These are phyloP conservation scores for Ceratocystis colombiana DNA, from an alignment of 2,329 filamentous ascomycete genomes.

Conservation along the genomic window DNA sequence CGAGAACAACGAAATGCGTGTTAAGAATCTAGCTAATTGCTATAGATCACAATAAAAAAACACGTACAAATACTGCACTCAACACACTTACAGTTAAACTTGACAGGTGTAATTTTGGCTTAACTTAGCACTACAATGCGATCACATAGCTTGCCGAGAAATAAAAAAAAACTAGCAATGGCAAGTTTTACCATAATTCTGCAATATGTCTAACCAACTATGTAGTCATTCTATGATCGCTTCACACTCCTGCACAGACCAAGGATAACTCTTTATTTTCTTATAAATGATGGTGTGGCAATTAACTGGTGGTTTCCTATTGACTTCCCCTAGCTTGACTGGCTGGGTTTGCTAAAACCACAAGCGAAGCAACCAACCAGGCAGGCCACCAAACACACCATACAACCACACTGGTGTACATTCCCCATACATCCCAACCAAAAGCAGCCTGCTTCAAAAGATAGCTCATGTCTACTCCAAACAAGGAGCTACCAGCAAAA, in stretches of 20 bases:
- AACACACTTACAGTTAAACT: not conserved
- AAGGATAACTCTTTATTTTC: no score
- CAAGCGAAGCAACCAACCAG: constrained; percentile 59
- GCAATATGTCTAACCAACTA: no score
- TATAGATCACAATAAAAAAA: not conserved
- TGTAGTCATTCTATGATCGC: no score
- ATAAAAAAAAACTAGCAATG: no score
- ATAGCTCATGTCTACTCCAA: constrained; percentile 39
- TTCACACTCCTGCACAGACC: no score
- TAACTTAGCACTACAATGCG: no score
- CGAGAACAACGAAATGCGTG: constrained; percentile 22
- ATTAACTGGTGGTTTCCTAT: no score
- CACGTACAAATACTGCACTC: constrained; percentile 9
- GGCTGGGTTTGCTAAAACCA: constrained; percentile 36
- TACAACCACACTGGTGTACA: constrained; percentile 81
- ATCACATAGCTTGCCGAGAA: no score
- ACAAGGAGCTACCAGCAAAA: constrained; percentile 39
- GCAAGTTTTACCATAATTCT: no score
- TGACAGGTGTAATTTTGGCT: no score
- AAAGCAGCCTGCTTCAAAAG: constrained; percentile 66
- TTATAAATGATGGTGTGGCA: no score
- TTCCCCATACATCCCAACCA: constrained; percentile 79
- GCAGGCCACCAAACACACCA: constrained; percentile 96
- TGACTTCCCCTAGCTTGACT: no score
- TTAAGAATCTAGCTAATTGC: not conserved